phyloP scores from a whole-genome alignment of 2,329 filamentous ascomycete genomes.

The Hymenotorrendiella dingleyae region DNA sequence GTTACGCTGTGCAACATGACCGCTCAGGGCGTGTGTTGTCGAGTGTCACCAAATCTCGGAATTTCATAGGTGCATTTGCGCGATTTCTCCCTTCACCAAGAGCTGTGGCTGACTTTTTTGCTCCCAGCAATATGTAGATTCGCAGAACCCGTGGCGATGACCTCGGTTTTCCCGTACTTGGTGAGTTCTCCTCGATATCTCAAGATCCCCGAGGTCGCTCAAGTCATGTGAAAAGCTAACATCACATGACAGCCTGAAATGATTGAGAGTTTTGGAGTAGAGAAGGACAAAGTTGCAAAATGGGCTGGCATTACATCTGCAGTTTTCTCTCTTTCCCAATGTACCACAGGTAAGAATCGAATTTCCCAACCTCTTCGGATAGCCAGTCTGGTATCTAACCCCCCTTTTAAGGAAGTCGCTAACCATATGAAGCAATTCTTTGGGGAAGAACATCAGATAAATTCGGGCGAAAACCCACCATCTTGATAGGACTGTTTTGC shows the following conservation, averaged over 20 bases:
- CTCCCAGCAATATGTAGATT: conserved; percentile 70
- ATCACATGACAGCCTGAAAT: conserved; percentile 63
- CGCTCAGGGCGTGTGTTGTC: too few relatives aligned
- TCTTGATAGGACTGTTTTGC: conserved; percentile 65
- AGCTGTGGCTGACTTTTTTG: background rate
- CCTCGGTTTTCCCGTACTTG: conserved; percentile 39
- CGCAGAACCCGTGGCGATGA: conserved; percentile 67
- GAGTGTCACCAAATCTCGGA: too few relatives aligned
- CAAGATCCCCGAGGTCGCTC: conserved; percentile 17
- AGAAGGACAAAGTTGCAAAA: conserved; percentile 65
- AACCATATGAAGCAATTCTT: too few relatives aligned
- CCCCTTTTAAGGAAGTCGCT: too few relatives aligned
- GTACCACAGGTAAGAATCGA: too few relatives aligned
- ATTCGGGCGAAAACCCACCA: conserved; percentile 75
- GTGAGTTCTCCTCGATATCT: conserved; percentile 26
- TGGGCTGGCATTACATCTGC: conserved; percentile 74
- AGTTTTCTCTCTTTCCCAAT: conserved; percentile 67
- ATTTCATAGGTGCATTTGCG: too few relatives aligned
- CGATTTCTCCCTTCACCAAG: too few relatives aligned
- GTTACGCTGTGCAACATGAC: too few relatives aligned
- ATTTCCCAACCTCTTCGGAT: too few relatives aligned
- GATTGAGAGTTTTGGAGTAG: conserved; percentile 72
- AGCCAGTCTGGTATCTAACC: too few relatives aligned
- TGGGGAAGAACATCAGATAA: conserved; percentile 75
- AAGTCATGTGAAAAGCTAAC: conserved; percentile 13